Evolutionary conservation across 1,139 yeast species (phyloP), one percentile per base, ranked within the genome.

Genomic region (Saccharomycopsis hybrid): DNA sequence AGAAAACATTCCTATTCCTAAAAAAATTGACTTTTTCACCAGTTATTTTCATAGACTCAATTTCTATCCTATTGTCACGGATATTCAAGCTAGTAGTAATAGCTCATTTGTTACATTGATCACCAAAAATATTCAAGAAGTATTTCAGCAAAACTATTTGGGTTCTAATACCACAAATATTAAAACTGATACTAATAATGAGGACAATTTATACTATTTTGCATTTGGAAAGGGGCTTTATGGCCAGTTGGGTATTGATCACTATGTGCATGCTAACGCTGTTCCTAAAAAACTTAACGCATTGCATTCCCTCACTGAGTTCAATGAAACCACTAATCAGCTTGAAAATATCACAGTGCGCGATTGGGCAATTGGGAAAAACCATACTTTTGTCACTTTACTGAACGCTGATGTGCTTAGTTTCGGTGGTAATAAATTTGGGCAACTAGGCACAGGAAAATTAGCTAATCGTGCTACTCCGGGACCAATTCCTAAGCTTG

Each of bases 241-340:
- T 58, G 98, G 97, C n/a, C 95, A 88, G 65, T 71, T 89, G 52
- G 98, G 97, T 18, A 76, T 79, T 46, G 89, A 87, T 28, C 71
- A 82, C 49, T 89, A 74, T 63, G 69, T 83, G 46, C 96, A 89
- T 62, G 82, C 87, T n/a, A 85, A 82, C 59, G 69, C 78, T 24
- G 74, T 73, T 44, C 96, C 97, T 5, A 71, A 76, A 25, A 73
- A 75, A 41, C 65, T 90, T 53, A 79, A 78, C 62, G 68, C 75
- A 3, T 63, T 85, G 44, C 69, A 73, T 9, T 41, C 32, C 13
- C 65, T 76, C 55, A 59, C 59, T 25, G 81, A 77, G 55, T 76
- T 55, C 54, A 67, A 72, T 55, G 78, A 73, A 56, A 48, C 49
- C 0, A 50, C 56, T 2, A 57, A 61, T 2, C 40, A 47, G 27